A percentile compares a stretch with the other conserved stretches of the same genome.
Evolutionary conservation across 805 yeast genomes (phyloP).

Genomic region (Candida sphagnicola): DNA sequence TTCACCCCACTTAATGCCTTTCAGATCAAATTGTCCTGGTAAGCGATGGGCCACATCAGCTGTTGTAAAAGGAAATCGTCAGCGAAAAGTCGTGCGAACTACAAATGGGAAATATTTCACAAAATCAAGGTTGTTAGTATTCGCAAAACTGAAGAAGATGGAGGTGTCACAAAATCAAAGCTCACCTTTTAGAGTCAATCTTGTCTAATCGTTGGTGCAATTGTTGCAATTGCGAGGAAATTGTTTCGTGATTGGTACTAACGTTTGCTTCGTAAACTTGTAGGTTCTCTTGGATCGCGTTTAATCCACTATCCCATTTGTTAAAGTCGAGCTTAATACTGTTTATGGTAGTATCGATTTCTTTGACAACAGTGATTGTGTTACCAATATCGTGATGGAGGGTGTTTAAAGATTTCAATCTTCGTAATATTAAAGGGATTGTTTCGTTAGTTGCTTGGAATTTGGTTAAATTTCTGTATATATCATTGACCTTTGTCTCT

Average conservation of each 20-base stretch:
- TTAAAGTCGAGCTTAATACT: constrained; percentile 22
- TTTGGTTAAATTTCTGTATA: constrained; percentile 22
- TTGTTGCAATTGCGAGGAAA: constrained; percentile 14
- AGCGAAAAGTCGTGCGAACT: too few species aligned
- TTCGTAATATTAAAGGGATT: constrained; percentile 21
- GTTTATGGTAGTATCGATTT: constrained; percentile 24
- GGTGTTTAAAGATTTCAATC: constrained; percentile 29
- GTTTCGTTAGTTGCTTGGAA: constrained; percentile 17
- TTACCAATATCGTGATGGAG: constrained; percentile 30
- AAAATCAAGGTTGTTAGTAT: too few species aligned
- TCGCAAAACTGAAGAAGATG: background rate
- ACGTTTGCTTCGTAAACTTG: constrained; percentile 18
- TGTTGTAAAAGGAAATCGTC: too few species aligned
- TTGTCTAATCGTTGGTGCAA: constrained; percentile 8
- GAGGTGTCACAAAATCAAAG: background rate
- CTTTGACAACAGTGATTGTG: constrained; percentile 19
- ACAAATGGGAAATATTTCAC: too few species aligned
- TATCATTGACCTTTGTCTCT: constrained; percentile 18
- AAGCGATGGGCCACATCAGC: background rate
- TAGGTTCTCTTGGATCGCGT: constrained; percentile 18
- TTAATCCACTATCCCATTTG: constrained; percentile 27
- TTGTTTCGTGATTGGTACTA: constrained; percentile 18
- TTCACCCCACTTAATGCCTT: background rate
- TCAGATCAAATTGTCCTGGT: background rate
- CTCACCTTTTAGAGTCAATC: background rate